Base-by-base conservation (phyloP, 2,329 filamentous ascomycete species). In the Fusarium nisikadoi region DNA sequence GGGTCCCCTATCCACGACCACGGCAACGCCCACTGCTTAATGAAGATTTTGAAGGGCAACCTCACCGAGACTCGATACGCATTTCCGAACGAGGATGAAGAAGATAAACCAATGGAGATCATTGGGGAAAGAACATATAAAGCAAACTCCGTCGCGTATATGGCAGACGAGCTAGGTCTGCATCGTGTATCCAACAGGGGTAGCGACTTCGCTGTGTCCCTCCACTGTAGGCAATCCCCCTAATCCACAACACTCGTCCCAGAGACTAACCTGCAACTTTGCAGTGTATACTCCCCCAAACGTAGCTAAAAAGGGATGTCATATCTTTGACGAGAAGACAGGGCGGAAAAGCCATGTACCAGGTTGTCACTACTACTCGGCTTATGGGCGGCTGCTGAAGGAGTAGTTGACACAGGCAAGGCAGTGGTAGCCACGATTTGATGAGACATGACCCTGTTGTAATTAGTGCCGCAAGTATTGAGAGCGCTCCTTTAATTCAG, bases 1-100 rank as follows among this genome's bases (percentile, higher is more conserved):
- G 89, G 89, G 41, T 95, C 92, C 76, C 91, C 93, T 16, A 94
- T 98, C 79, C 95, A 98, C 79, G 95, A 98, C 80, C 92, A 94
- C 81, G 92, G 91, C 79, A 93, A 95, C 69, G 93, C 94, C 42
- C 95, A 97, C 80, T 98, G 95, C 82, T 85, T 97, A 75, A 97
- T 97, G 94, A 97, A 92, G 85, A 91, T 95, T 73, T 87, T 97
- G 70, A 90, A 90, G 75, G 95, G 95, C 49, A 88, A 86, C 69
- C 84, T 97, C 67, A 93, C 90, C 75, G 95, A 98, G 84, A 95
- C 93, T 23, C 88, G 93, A 66, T 97, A 94, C 81, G 87, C 88
- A 56, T 94, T 93, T 83, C 94, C 94, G 2, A 79, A 85, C 53
- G 80, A 80, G 27, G 70, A 76, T 36, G 80, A 82, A 53, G 82